Conservation (phyloP, 805 yeast genomes). For the Yarrowia keelungensis region DNA sequence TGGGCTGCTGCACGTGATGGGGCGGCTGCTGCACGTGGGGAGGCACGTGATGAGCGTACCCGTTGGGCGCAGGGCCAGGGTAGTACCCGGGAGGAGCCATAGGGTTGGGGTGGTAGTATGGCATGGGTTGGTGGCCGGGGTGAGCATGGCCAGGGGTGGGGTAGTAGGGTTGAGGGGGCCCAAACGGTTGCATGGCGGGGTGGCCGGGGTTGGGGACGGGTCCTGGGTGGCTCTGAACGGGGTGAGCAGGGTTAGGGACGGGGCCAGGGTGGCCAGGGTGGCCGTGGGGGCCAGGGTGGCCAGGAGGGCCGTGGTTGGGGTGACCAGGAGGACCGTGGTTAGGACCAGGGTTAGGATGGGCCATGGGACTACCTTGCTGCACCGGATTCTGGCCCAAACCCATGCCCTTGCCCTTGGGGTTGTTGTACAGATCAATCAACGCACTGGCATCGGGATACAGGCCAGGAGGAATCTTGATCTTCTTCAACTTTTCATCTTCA, state of each 20-base stretch:
- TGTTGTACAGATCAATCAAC: constrained; percentile 37
- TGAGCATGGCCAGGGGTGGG: not conserved
- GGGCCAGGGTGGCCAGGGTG: not conserved
- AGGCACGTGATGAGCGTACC: not conserved
- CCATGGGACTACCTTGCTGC: too few relatives aligned
- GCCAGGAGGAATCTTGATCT: constrained; percentile 50
- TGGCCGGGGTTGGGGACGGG: not conserved
- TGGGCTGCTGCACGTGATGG: not conserved
- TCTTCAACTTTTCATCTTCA: constrained; percentile 53
- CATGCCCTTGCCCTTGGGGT: constrained; percentile 32
- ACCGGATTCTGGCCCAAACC: not conserved
- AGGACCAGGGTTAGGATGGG: not conserved
- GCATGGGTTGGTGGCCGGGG: not conserved
- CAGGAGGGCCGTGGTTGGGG: not conserved
- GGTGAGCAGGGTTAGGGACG: not conserved
- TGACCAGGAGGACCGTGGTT: not conserved
- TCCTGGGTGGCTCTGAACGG: not conserved
- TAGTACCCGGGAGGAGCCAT: constrained; percentile 29
- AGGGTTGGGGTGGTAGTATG: constrained; percentile 1
- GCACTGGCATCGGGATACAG: constrained; percentile 51
- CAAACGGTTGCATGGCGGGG: not conserved
- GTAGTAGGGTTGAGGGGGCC: not conserved
- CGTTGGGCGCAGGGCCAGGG: not conserved
- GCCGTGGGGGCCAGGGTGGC: not conserved
- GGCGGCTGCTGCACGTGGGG: not conserved